These are phyloP conservation scores for Dictyostelium discoideum DNA, from an alignment of 78 protist genomes.

Conservation along the genomic window DNA sequence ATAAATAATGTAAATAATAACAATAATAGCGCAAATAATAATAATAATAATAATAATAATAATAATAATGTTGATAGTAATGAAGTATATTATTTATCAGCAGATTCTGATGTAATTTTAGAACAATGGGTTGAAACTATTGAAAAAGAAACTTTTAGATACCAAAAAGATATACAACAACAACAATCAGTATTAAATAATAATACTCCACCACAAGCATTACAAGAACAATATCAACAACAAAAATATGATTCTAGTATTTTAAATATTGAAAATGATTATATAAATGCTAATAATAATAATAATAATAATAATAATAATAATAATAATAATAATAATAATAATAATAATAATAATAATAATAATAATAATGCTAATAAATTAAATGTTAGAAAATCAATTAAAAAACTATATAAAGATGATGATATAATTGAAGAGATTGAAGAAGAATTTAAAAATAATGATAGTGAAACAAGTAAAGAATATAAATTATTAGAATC, in stretches of 20 bases:
- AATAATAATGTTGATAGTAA: neutral
- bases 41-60: neutral
- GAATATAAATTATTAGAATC: slow-evolving; percentile 56
- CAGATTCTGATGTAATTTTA: slow-evolving; percentile 15
- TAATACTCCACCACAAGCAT: neutral
- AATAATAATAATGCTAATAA: neutral
- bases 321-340: neutral
- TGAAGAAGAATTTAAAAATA: neutral
- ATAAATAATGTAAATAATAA: neutral
- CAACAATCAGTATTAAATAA: neutral
- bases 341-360: neutral
- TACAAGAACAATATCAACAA: neutral
- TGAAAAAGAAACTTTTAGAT: slow-evolving; percentile 27
- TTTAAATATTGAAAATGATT: neutral
- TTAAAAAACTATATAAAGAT: neutral
- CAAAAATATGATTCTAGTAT: neutral
- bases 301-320: neutral
- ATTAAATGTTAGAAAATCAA: neutral
- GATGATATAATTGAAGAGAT: neutral
- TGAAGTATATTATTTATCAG: neutral
- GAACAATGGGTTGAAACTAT: slow-evolving; percentile 33
- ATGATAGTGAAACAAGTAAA: neutral
- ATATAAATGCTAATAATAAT: neutral
- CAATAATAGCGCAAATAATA: neutral
- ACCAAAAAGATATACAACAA: neutral